Conservation (phyloP, 2,329 filamentous ascomycete species). For the Hypoxylon sp. region DNA sequence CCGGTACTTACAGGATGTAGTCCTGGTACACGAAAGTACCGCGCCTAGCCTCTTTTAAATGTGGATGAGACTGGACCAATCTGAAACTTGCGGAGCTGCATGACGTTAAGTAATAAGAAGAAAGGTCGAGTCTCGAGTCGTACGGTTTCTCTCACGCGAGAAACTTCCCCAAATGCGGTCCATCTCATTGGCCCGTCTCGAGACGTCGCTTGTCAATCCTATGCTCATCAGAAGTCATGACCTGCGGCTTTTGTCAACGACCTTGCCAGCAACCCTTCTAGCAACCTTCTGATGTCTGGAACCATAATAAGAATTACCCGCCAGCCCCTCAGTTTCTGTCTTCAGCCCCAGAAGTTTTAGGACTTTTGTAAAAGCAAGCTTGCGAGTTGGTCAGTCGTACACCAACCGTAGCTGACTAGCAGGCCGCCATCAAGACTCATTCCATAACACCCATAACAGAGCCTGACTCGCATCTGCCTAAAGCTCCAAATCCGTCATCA, state of each 20-base stretch:
- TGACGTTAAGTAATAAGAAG: conserved; percentile 44
- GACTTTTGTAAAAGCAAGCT: conserved; percentile 11
- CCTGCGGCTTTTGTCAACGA: conserved; percentile 34
- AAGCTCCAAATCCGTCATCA: conserved; percentile 8
- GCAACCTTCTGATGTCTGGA: not conserved
- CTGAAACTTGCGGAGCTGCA: conserved; percentile 45
- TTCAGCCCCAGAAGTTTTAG: conserved; percentile 10
- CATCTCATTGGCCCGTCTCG: conserved; percentile 37
- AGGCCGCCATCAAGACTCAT: not conserved
- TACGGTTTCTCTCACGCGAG: conserved; percentile 49
- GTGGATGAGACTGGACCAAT: conserved; percentile 37
- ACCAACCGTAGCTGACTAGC: conserved; percentile 6
- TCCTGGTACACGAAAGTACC: conserved; percentile 31
- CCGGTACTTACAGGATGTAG: conserved; percentile 8
- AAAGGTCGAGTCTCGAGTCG: conserved; percentile 41
- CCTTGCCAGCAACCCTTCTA: conserved; percentile 1
- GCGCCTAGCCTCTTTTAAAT: conserved; percentile 16
- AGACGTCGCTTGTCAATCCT: conserved; percentile 28
- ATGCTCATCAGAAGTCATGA: conserved; percentile 35
- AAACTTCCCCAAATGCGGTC: conserved; percentile 50
- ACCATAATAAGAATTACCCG: conserved; percentile 3
- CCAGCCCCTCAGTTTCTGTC: conserved; percentile 27
- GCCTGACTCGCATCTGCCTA: conserved; percentile 42
- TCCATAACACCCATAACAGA: not conserved
- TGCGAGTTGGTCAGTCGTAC: conserved; percentile 3